These are phyloP conservation scores for Malus hybrid DNA, from an alignment of 331 rosid species.

Conservation along the genomic window DNA sequence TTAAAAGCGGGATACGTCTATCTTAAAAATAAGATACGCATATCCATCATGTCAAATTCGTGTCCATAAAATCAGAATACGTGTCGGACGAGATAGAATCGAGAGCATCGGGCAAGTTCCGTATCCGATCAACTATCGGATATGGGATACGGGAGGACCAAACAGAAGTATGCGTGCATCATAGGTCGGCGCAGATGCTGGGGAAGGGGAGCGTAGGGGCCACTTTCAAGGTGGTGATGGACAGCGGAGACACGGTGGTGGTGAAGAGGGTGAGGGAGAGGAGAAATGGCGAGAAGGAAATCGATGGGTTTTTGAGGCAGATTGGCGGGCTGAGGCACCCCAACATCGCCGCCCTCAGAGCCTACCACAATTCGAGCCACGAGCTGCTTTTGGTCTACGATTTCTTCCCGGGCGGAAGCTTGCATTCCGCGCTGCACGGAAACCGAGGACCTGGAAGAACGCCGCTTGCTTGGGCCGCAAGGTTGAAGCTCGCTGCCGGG, in stretches of 20 bases:
- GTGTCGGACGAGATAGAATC: no score
- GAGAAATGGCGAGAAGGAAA: constrained; percentile 1
- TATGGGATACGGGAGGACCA: no score
- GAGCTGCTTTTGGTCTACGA: constrained; percentile 22
- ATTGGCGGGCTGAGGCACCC: constrained; percentile 2
- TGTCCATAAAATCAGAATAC: no score
- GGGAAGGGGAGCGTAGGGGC: constrained; percentile 21
- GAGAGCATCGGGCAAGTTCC: no score
- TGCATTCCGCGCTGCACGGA: constrained; percentile 13
- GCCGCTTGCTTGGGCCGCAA: constrained; percentile 11
- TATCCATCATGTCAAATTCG: no score
- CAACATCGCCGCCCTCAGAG: constrained; percentile 19
- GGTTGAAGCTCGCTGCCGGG: constrained; percentile 15
- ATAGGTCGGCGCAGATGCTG: constrained; percentile 13
- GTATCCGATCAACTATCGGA: no score
- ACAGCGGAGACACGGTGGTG: constrained; percentile 9
- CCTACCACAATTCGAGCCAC: background rate
- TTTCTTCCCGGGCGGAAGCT: constrained; percentile 7
- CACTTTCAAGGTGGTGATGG: constrained; percentile 13
- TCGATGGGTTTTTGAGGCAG: constrained; percentile 3
- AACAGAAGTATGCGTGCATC: no score
- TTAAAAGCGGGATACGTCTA: no score
- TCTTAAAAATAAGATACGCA: no score
- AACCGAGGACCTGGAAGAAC: constrained; percentile 26
- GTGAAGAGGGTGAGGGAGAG: constrained; percentile 17